Evolutionary conservation across 129 eudicot species (phyloP).

Genomic region (Glebionis coronaria): DNA sequence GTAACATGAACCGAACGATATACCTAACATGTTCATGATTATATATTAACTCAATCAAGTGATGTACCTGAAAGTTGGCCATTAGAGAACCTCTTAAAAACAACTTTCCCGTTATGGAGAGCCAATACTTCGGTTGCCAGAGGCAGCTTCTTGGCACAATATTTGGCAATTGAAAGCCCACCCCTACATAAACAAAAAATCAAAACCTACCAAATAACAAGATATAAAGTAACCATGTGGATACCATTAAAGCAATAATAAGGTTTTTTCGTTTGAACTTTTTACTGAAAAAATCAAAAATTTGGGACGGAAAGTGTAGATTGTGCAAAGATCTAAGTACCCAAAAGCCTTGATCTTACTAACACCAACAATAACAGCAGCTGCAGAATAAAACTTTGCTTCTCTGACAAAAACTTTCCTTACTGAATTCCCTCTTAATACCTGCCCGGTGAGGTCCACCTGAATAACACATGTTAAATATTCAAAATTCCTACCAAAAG

Average conservation of each 20-base stretch:
- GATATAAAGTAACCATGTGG: conserved; percentile 1
- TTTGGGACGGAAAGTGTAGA: background rate
- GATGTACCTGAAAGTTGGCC: conserved; percentile 45
- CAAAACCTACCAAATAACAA: background rate
- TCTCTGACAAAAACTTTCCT: conserved; percentile 75
- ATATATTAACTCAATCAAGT: conserved; percentile 3
- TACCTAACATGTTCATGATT: conserved; percentile 21
- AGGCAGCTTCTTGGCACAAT: conserved; percentile 77
- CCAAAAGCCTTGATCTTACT: conserved; percentile 55
- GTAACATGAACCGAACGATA: conserved; percentile 21
- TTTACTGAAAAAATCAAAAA: background rate
- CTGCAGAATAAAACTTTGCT: conserved; percentile 65
- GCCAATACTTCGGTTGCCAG: conserved; percentile 73
- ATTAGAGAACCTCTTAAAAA: conserved; percentile 59
- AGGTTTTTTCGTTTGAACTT: background rate
- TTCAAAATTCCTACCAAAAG: background rate
- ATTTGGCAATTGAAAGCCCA: conserved; percentile 73
- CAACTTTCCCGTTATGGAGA: conserved; percentile 75
- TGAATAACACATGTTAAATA: conserved; percentile 28
- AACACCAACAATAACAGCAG: conserved; percentile 72
- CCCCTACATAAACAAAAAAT: conserved; percentile 37
- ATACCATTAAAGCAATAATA: background rate
- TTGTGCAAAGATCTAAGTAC: conserved; percentile 33
- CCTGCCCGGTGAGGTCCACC: conserved; percentile 63
- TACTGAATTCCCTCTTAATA: conserved; percentile 65